Conservation (phyloP, 129 eudicot genomes). For the Tagetes erecta region DNA sequence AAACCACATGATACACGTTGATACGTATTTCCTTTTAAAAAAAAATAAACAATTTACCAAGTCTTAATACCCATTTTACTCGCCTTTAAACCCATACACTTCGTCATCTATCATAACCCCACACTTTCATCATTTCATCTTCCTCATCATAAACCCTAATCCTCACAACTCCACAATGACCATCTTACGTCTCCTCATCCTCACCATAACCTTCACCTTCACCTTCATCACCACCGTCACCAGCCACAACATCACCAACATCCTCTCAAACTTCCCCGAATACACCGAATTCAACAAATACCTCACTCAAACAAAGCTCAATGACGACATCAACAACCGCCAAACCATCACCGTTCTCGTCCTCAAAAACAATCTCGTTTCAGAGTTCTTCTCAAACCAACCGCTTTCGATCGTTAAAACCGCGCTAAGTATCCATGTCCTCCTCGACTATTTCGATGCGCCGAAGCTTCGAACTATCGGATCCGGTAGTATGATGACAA, state of each 20-base stretch:
- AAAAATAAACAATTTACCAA: too few relatives aligned
- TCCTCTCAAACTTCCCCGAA: constrained; percentile 50
- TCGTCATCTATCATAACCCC: constrained; percentile 13
- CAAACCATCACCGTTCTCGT: constrained; percentile 66
- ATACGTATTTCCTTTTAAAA: too few relatives aligned
- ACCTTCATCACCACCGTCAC: constrained; percentile 36
- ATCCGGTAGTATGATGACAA: constrained; percentile 54
- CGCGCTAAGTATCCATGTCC: constrained; percentile 61
- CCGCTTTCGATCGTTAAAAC: constrained; percentile 55
- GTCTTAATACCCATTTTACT: too few relatives aligned
- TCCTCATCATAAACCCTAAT: constrained; percentile 11
- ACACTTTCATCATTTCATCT: neutral
- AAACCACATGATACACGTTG: too few relatives aligned
- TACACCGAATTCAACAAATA: constrained; percentile 55
- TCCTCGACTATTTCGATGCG: constrained; percentile 68
- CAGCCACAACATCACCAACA: constrained; percentile 62
- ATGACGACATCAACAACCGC: constrained; percentile 70
- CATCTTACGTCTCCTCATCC: constrained; percentile 16
- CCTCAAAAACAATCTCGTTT: constrained; percentile 44
- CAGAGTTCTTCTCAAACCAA: constrained; percentile 39
- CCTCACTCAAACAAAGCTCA: constrained; percentile 60
- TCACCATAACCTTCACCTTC: constrained; percentile 22
- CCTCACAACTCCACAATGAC: constrained; percentile 28
- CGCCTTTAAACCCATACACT: constrained; percentile 15
- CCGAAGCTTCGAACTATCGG: constrained; percentile 60